Conservation (phyloP, 164 flowering plant species). For the Sextonia rubra region DNA sequence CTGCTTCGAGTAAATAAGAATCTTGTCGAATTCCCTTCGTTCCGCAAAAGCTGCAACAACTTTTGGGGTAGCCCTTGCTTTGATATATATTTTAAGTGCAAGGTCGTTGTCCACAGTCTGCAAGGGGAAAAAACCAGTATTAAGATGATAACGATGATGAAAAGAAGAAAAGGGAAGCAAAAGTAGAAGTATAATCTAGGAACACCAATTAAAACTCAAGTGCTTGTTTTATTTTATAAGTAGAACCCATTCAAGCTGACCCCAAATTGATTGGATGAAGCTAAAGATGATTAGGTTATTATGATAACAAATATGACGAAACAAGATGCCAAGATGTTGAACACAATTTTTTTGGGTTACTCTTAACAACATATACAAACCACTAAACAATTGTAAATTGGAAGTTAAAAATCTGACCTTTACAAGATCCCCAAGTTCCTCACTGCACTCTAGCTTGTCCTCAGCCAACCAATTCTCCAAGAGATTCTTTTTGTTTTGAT, state of each 20-base stretch:
- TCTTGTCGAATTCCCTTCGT: slow-evolving; percentile 95
- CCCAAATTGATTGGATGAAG: too few species aligned
- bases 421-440: slow-evolving; percentile 99
- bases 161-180: neutral
- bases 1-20: slow-evolving; percentile 96
- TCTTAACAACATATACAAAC: neutral
- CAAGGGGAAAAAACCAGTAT: slow-evolving; percentile 9
- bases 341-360: neutral
- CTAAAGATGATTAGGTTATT: too few species aligned
- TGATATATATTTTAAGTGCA: slow-evolving; percentile 93
- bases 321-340: neutral
- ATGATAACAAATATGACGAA: too few species aligned
- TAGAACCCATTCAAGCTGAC: too few species aligned
- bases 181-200: neutral
- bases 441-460: slow-evolving; percentile 97
- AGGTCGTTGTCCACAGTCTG: slow-evolving; percentile 99
- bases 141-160: neutral
- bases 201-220: neutral
- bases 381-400: neutral
- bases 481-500: slow-evolving; percentile 94
- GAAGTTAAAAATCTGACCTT: slow-evolving; percentile 52
- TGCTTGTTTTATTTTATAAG: too few species aligned
- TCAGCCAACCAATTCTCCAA: slow-evolving; percentile 99
- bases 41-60: slow-evolving; percentile 99
- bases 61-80: slow-evolving; percentile 98